Evolutionary conservation across 2,329 filamentous ascomycete genomes (phyloP), one percentile per base, ranked within the genome.

Genomic region (Chalara sp.): DNA sequence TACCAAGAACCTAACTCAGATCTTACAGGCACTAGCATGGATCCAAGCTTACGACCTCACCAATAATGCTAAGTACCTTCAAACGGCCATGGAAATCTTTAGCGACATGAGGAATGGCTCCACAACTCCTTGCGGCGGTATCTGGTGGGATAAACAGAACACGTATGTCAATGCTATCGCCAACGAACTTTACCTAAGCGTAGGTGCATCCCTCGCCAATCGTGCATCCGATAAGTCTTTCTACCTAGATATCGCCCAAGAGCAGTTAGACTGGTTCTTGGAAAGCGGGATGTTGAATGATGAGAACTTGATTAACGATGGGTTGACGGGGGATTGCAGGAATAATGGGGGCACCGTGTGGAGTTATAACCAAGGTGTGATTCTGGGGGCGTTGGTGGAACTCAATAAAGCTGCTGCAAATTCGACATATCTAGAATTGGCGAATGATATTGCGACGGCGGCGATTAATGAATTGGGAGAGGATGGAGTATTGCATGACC

Each of bases 311-410:
- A 74, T 81, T 59, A 80, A 80, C 51, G 77, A 81, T 50, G 78
- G 78, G 0, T 60, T 81, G 1, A 66, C 66, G 10, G 72, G 65
- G 37, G 83, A 79, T 65, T 63, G 71, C 35, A 79, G 79, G 53
- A 71, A 71, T 42, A 65, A 62, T 31, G 65, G 63, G 5, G 30
- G 13, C 30, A 68, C 68, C 5, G 65, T 69, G 4, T 80, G 71
- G 71, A 72, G 73, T 0, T 81, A 81, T 62, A 81, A 81, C 58
- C 80, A 84, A 62, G 81, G 81, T 28, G 79, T 84, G 1, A 71
- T 83, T 28, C 71, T 84, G 2, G 74, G 78, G 6, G 80, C 72
- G 0, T 70, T 84, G 1, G 73, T 76, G 3, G 78, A 83, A 74
- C 79, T 40, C 70, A 74, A 47, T 67, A 11, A 31, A 2, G 79